Evolutionary conservation across 192 early-diverging fungal species (phyloP).

Genomic region (Chytriomyces sp.): DNA sequence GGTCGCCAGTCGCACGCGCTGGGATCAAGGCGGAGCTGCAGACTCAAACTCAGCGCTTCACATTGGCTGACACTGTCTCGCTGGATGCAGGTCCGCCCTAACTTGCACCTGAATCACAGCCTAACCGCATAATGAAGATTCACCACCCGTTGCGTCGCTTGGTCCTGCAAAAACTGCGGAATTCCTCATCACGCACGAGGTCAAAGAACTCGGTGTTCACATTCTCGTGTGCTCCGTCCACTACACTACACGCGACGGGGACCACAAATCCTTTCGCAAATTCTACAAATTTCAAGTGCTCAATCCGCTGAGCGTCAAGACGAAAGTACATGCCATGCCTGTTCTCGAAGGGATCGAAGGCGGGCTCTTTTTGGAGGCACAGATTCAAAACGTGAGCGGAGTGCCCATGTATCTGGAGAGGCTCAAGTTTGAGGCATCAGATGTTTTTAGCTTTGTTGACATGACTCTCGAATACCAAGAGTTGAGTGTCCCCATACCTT

Average conservation of each 20-base stretch:
- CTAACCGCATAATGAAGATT: too few relatives aligned
- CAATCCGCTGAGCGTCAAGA: constrained; percentile 95
- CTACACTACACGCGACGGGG: constrained; percentile 57
- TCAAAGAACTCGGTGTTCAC: constrained; percentile 93
- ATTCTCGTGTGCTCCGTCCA: constrained; percentile 84
- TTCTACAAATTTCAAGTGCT: constrained; percentile 96
- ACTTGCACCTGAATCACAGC: not conserved
- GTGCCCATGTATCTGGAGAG: constrained; percentile 83
- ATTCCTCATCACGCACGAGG: constrained; percentile 85
- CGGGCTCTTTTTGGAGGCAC: constrained; percentile 80
- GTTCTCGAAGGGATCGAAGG: not conserved
- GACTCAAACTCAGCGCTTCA: constrained; percentile 79
- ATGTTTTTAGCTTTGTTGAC: constrained; percentile 71
- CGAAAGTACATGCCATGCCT: constrained; percentile 75
- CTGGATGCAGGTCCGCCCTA: not conserved
- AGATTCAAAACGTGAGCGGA: constrained; percentile 85
- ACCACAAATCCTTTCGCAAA: constrained; percentile 77
- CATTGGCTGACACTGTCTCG: constrained; percentile 65
- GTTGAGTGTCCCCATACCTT: too few relatives aligned
- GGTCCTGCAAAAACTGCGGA: constrained; percentile 73
- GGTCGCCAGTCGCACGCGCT: constrained; percentile 69
- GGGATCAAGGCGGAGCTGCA: constrained; percentile 82
- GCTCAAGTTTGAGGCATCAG: constrained; percentile 81
- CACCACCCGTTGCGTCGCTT: constrained; percentile 47
- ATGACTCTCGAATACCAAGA: constrained; percentile 52